Evolutionary conservation across 2,329 filamentous ascomycete genomes (phyloP).

Genomic region (Colletotrichum sp.): DNA sequence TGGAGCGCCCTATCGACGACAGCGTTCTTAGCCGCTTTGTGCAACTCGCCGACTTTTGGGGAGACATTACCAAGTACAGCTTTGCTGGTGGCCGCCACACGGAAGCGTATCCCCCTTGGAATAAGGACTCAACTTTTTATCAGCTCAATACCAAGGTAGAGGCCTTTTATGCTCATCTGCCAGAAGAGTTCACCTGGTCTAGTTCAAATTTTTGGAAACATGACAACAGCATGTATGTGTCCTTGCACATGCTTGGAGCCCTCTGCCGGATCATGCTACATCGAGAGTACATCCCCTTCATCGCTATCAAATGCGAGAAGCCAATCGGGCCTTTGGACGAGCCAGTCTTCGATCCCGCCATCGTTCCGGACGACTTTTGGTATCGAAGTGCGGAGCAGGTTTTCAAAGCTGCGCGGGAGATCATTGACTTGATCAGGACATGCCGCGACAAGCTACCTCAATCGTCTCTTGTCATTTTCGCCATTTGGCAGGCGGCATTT

Average conservation of each 20-base stretch:
- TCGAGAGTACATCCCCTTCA: conserved; percentile 71
- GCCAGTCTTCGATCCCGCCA: conserved; percentile 55
- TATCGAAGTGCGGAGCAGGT: conserved; percentile 64
- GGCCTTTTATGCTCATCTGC: conserved; percentile 48
- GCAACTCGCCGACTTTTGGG: conserved; percentile 64
- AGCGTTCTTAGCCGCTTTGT: conserved; percentile 59
- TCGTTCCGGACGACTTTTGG: conserved; percentile 64
- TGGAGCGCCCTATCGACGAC: conserved; percentile 38
- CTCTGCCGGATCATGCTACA: conserved; percentile 73
- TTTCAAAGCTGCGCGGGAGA: conserved; percentile 66
- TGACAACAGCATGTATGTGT: conserved; percentile 69
- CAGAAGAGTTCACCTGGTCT: conserved; percentile 49
- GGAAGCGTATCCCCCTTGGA: conserved; percentile 63
- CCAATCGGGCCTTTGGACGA: conserved; percentile 64
- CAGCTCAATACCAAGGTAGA: conserved; percentile 56
- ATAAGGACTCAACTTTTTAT: conserved; percentile 58
- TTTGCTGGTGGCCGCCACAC: conserved; percentile 56
- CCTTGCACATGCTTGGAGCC: conserved; percentile 70
- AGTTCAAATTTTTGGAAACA: conserved; percentile 69
- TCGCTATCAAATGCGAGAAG: conserved; percentile 58
- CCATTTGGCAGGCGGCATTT: conserved; percentile 71
- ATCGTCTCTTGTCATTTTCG: conserved; percentile 71
- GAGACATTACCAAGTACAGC: conserved; percentile 62
- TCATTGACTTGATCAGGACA: conserved; percentile 68
- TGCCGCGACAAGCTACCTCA: conserved; percentile 68